Base-by-base conservation (phyloP, 164 flowering plant genomes). In the Stephania yunnanensis region DNA sequence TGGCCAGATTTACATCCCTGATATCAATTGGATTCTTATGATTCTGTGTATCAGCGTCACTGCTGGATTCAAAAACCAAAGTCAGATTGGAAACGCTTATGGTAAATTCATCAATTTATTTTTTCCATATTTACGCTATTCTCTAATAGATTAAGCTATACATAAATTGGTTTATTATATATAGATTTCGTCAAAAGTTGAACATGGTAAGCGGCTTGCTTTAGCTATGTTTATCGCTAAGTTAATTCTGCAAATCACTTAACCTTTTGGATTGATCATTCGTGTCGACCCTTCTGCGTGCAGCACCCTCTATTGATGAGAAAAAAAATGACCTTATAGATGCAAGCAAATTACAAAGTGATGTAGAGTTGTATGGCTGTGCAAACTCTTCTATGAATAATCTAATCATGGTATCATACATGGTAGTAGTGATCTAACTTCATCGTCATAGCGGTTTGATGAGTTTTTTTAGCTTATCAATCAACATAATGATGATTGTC, bases 11-110 rank as follows among this genome's bases (percentile, higher is more conserved):
- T 92, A 92, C 75, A 86, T 88, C 80, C 97, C 98, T 12, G 98
- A 93, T 80, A 89, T 93, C 30, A 93, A 93, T 81, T 93, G 97
- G 97, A 77, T 92, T 65, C 92, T 93, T 66, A 93, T 93, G 98
- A 44, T 93, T 73, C 90, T 92, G 25, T 92, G 97, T 79, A 88
- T 93, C 74, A 89, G 86, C 52, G 95, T 93, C 20, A 92, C 97
- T 20, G 91, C 89, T 75, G 97, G 94, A 76, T 93, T 93, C 80
- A 84, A 82, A 82, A 87, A 92, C 75, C 88, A 89, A 77, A 92
- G 79, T 82, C 95, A 92, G 84, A 92, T 93, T 61, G 97, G 95
- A 73, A 93, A 93, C 85, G 98, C 98, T 69, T 92, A 88, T 78
- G 98, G 98, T 91, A 76, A 84, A 87, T 80, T 69, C 50, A 8